Evolutionary conservation across 768 basidiomycete species (phyloP).

Genomic region (Gymnopilus junonius): DNA sequence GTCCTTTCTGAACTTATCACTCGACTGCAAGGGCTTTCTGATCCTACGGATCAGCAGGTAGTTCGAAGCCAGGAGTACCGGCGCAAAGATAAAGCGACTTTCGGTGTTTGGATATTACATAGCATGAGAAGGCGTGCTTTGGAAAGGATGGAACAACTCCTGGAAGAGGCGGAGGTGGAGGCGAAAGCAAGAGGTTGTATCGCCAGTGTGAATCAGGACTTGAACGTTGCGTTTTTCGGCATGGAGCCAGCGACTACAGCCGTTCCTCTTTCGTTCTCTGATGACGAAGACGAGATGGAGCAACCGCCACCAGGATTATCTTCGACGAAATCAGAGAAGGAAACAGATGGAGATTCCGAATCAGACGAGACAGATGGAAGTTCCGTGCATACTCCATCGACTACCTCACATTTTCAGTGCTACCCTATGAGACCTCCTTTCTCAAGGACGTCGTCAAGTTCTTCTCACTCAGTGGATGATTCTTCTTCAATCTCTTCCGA

Average conservation of each 20-base stretch:
- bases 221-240: not conserved
- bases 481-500: conserved; percentile 8
- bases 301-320: not conserved
- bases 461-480: conserved; percentile 13
- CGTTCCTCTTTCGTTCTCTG: conserved; percentile 38
- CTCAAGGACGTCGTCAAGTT: conserved; percentile 13
- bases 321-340: conserved; percentile 3
- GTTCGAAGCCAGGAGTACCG: conserved; percentile 5
- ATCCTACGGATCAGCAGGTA: conserved; percentile 9
- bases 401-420: conserved; percentile 29
- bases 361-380: conserved; percentile 45
- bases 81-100: conserved; percentile 37
- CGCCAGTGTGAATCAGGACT: not conserved
- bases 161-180: conserved; percentile 36
- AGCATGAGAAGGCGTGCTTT: conserved; percentile 54
- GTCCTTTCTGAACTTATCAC: conserved; percentile 56
- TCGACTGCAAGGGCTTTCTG: conserved; percentile 34
- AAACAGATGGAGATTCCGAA: conserved; percentile 8
- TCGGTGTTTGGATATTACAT: conserved; percentile 57
- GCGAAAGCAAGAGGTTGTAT: not conserved
- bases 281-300: conserved; percentile 45
- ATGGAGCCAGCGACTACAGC: conserved; percentile 32
- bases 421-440: conserved; percentile 15
- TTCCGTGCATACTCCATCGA: conserved; percentile 51
- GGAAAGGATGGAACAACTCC: conserved; percentile 45